These are phyloP conservation scores for Phialophora expanda DNA, from an alignment of 2,329 filamentous ascomycete species.

Conservation along the genomic window DNA sequence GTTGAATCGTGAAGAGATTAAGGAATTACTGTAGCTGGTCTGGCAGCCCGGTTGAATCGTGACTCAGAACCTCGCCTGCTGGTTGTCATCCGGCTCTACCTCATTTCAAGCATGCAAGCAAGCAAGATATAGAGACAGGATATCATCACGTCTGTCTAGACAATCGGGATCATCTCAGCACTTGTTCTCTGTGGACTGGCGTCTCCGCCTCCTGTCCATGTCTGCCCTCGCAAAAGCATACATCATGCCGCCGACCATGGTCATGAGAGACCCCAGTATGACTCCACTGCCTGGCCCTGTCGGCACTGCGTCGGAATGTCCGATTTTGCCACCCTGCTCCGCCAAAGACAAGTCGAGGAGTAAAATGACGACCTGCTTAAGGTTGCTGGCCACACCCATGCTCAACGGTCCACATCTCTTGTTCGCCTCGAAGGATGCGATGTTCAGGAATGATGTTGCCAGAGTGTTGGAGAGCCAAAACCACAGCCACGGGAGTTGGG, in stretches of 20 bases:
- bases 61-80: too few species aligned
- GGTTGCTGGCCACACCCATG: conserved; percentile 27
- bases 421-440: conserved; percentile 29
- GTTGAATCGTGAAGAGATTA: too few species aligned
- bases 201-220: conserved; percentile 10
- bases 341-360: conserved; percentile 6
- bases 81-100: neutral
- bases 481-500: conserved; percentile 1
- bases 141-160: neutral
- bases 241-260: conserved; percentile 18
- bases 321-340: neutral
- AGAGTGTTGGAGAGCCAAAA: conserved; percentile 11
- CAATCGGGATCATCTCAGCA: neutral
- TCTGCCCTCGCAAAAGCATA: conserved; percentile 16
- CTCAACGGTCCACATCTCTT: conserved; percentile 23
- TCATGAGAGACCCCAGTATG: conserved; percentile 17
- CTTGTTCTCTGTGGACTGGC: neutral
- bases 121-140: neutral
- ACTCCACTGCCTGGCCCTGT: neutral
- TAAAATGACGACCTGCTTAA: conserved; percentile 29
- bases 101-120: neutral
- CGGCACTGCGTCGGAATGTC: neutral
- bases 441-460: conserved; percentile 23
- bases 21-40: too few species aligned
- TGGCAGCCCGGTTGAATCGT: too few species aligned